phyloP scores from a whole-genome alignment of 179 eudicot genomes.

The Camellia oleifera region DNA sequence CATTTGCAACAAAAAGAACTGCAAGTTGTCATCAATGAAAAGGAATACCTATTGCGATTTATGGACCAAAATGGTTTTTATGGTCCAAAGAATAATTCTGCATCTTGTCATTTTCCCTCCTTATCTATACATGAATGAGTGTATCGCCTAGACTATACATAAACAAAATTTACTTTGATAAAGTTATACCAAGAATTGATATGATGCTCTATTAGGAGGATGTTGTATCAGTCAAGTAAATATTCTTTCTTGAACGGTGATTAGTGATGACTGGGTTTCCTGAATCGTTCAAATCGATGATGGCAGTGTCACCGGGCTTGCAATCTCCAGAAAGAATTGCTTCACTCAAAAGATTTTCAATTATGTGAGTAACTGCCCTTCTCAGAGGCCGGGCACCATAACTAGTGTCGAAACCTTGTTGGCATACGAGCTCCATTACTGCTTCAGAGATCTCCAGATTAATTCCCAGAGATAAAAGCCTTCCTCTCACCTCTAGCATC shows the following conservation, averaged over 20 bases:
- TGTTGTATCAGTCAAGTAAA: conserved; percentile 32
- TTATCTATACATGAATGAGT: background rate
- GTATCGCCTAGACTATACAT: background rate
- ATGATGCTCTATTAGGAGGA: conserved; percentile 18
- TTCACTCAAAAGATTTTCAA: conserved; percentile 50
- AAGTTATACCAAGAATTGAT: background rate
- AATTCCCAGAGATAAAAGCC: conserved; percentile 40
- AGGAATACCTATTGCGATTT: background rate
- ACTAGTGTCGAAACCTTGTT: conserved; percentile 47
- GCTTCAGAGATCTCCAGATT: conserved; percentile 40
- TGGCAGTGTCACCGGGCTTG: conserved; percentile 42
- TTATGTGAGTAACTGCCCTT: conserved; percentile 43
- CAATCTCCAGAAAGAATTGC: conserved; percentile 43
- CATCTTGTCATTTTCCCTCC: background rate
- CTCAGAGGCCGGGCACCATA: conserved; percentile 58
- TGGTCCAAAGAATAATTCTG: background rate
- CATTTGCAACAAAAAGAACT: background rate
- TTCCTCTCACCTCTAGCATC: conserved; percentile 43
- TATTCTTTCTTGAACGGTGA: conserved; percentile 16
- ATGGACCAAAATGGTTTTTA: background rate
- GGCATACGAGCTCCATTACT: conserved; percentile 37
- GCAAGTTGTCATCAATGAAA: background rate
- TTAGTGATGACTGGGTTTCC: conserved; percentile 47
- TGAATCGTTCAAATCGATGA: conserved; percentile 38
- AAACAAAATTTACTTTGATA: conserved; percentile 14